phyloP scores from a whole-genome alignment of 768 basidiomycete species.

The Scleroderma bovista region DNA sequence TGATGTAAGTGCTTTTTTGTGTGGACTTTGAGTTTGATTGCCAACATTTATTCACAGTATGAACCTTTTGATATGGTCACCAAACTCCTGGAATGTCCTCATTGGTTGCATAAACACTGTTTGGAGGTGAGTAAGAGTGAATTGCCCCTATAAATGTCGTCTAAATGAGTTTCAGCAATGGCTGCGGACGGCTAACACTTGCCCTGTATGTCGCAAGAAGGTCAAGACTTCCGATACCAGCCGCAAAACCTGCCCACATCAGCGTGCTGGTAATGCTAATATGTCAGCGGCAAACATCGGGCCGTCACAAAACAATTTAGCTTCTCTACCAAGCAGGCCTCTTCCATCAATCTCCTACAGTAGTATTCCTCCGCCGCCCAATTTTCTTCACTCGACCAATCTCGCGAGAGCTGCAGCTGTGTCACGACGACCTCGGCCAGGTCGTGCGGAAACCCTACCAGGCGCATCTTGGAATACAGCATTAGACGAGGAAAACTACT shows the following conservation, averaged over 20 bases:
- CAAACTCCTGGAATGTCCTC: slow-evolving; percentile 64
- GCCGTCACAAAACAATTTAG: neutral
- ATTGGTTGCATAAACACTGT: slow-evolving; percentile 79
- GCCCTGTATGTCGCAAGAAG: slow-evolving; percentile 72
- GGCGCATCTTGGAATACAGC: neutral
- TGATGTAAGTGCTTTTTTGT: slow-evolving; percentile 49
- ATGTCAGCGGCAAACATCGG: slow-evolving; percentile 10
- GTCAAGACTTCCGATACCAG: slow-evolving; percentile 32
- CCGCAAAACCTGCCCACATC: slow-evolving; percentile 11
- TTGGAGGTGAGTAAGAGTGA: slow-evolving; percentile 47
- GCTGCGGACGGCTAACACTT: slow-evolving; percentile 70
- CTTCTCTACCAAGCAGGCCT: slow-evolving; percentile 4
- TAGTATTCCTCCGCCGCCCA: neutral
- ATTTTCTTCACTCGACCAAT: neutral
- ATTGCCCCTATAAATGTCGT: neutral
- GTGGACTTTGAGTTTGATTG: neutral
- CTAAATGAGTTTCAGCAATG: slow-evolving; percentile 53
- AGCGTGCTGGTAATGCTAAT: slow-evolving; percentile 1
- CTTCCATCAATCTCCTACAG: slow-evolving; percentile 6
- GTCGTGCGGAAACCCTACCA: neutral
- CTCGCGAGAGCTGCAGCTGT: neutral
- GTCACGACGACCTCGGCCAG: neutral
- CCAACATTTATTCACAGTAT: slow-evolving; percentile 43
- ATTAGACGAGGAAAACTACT: neutral
- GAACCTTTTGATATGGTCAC: slow-evolving; percentile 53